phyloP scores from a whole-genome alignment of 495 filamentous ascomycete species.

The Hypoxylon lenormandii region DNA sequence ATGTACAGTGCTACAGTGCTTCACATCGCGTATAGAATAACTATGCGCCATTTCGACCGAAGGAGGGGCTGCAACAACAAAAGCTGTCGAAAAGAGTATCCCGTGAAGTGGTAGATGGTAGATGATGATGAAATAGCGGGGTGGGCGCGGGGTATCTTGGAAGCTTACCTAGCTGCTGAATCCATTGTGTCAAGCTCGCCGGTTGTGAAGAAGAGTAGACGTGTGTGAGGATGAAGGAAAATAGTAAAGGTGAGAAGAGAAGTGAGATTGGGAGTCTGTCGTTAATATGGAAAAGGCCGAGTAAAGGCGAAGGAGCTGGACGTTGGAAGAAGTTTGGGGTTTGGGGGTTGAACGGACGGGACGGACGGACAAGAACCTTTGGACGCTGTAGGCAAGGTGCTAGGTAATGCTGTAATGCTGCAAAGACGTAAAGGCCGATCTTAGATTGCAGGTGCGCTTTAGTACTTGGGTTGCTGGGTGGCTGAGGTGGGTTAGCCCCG shows the following conservation, averaged over 20 bases:
- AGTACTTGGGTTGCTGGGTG: conserved; percentile 7
- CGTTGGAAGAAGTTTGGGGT: conserved; percentile 32
- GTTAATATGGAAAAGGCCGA: conserved; percentile 19
- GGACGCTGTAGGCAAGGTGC: conserved; percentile 5
- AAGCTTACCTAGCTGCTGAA: conserved; percentile 57
- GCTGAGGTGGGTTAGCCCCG: conserved; percentile 23
- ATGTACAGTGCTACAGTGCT: neutral
- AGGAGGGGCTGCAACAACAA: conserved; percentile 12
- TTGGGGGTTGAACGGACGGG: conserved; percentile 24
- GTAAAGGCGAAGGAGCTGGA: conserved; percentile 28
- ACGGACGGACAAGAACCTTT: conserved; percentile 28
- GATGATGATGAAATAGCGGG: conserved; percentile 53
- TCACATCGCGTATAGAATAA: neutral
- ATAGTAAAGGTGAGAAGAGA: conserved; percentile 36
- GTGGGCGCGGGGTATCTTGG: conserved; percentile 48
- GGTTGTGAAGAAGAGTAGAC: conserved; percentile 11
- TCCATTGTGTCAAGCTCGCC: conserved; percentile 56
- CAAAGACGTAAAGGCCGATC: conserved; percentile 48
- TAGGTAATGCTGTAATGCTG: conserved; percentile 18
- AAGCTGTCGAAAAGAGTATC: conserved; percentile 26
- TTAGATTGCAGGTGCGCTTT: neutral
- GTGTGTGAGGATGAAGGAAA: conserved; percentile 15
- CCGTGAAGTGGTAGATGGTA: conserved; percentile 20
- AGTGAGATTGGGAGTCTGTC: conserved; percentile 1
- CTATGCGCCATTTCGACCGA: conserved; percentile 10